Percentiles rank a stretch among this genome's conserved stretches.
These are phyloP conservation scores for Xanthoceras sorbifolium DNA, from an alignment of 345 rosid genomes.

Conservation along the genomic window DNA sequence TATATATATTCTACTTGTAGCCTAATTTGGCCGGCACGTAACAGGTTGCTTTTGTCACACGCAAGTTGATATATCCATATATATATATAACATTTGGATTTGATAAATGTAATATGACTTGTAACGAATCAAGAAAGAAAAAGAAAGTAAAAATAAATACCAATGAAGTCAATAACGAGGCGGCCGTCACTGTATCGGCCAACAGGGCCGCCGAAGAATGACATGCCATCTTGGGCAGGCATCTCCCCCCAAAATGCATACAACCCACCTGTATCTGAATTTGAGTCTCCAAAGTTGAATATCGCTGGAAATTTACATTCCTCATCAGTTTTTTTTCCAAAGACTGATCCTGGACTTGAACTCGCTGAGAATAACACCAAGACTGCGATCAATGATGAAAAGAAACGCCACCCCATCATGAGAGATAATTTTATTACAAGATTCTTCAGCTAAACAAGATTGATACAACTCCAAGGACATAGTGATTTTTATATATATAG, in stretches of 20 bases:
- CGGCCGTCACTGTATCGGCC: slow-evolving; percentile 93
- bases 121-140: too few species aligned
- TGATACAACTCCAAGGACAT: too few species aligned
- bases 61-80: too few species aligned
- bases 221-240: slow-evolving; percentile 62
- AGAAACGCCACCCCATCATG: slow-evolving; percentile 23
- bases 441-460: neutral
- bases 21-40: too few species aligned
- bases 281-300: slow-evolving; percentile 92
- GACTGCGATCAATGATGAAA: neutral
- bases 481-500: too few species aligned
- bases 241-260: slow-evolving; percentile 85
- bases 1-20: too few species aligned
- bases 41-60: neutral
- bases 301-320: slow-evolving; percentile 67
- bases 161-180: slow-evolving; percentile 76
- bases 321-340: slow-evolving; percentile 2
- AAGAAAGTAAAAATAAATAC: slow-evolving; percentile 27
- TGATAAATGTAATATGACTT: too few species aligned
- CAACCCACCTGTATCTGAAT: slow-evolving; percentile 92
- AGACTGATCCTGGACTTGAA: neutral
- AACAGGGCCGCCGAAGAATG: slow-evolving; percentile 70
- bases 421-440: neutral
- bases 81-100: slow-evolving; percentile 3
- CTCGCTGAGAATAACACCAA: neutral